Conservation (phyloP, 2,329 filamentous ascomycete species). For the Zymoseptoria brevis region DNA sequence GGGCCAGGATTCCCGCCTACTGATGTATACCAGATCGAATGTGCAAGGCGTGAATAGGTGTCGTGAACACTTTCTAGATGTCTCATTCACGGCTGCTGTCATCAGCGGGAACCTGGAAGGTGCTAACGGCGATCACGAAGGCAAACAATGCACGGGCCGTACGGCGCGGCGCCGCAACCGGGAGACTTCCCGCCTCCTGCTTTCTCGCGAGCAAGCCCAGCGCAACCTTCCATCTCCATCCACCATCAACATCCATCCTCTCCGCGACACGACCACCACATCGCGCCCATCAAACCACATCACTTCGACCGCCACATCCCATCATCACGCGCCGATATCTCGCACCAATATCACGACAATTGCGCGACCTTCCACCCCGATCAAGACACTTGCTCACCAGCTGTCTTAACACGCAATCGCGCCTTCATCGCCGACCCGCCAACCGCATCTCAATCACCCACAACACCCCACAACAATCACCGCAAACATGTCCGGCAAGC, state of each 20-base stretch:
- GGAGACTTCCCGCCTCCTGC: background rate
- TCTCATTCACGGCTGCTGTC: no score
- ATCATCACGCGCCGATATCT: background rate
- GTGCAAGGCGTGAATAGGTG: background rate
- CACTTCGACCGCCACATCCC: background rate
- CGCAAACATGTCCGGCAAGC: constrained; percentile 60
- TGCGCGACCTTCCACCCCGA: background rate
- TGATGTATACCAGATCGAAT: background rate
- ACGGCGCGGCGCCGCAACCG: no score
- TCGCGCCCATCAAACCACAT: background rate
- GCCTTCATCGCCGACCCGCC: background rate
- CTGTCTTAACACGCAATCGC: background rate
- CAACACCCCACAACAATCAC: background rate
- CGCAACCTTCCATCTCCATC: background rate
- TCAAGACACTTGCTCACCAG: background rate
- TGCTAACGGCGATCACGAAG: background rate
- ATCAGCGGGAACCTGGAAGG: no score
- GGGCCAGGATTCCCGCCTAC: no score
- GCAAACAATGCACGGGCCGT: background rate
- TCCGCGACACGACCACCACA: background rate
- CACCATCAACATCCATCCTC: background rate
- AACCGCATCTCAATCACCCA: background rate
- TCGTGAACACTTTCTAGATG: no score
- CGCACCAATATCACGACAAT: background rate
- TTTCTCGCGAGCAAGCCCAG: background rate